Evolutionary conservation across 148 eudicot species (phyloP), one percentile per base, ranked within the genome.

Genomic region (Talinum fruticosum): DNA sequence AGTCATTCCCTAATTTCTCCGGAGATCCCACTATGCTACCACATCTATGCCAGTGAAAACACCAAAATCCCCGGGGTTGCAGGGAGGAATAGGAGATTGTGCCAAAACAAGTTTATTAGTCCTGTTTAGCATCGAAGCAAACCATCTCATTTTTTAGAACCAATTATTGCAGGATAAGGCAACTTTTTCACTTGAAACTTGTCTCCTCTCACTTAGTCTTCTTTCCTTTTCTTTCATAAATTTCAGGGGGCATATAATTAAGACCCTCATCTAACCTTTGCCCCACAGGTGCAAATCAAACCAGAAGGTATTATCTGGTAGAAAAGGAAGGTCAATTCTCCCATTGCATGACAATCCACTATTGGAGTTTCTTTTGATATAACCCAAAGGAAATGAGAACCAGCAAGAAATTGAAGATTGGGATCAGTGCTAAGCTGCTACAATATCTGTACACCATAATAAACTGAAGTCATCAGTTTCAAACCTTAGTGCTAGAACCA

Each of bases 231-330:
- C 75, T n/a, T 14, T 32, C 33, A 49, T 79, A 29, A 13, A 75
- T 51, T 66, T 54, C 41, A 16, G 45, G 67, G 57, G 33, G 18
- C 8, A 81, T 72, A 81, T 23, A 51, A 65, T 38, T 51, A 38
- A 13, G 54, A 65, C 29, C 35, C 45, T 36, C 68, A 23, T 67
- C 51, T 67, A 64, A 72, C 45, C 35, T 54, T 16, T 77, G 65
- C 34, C 74, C 80, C 79, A 34, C 29, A 29, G 18, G 23, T 44
- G 73, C 28, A 76, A 71, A 81, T 45, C 77, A 49, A 45, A 76
- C 66, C 30, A 65, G 18, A 59, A 38, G 16, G 10, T 10, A 45
- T 30, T 59, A 37, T 53, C 24, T 71, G n/a, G 64, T 30, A 6
- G 47, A 41, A 78, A 33, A n/a, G 21, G 23, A 2, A 23, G 61